Base-by-base conservation (phyloP, 371 early-diverging fungal species). In the Phascolomyces articulosus region DNA sequence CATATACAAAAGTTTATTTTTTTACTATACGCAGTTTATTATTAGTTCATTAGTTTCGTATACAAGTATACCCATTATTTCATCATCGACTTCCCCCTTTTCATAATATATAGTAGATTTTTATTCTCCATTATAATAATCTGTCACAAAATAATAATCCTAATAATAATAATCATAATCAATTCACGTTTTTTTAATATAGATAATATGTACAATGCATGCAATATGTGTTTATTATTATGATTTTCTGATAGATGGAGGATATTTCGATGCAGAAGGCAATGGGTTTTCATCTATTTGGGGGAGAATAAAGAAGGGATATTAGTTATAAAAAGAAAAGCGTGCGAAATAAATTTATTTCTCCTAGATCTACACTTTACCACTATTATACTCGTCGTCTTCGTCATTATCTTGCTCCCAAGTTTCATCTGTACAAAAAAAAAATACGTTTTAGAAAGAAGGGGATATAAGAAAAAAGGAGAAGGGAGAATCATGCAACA, bases 231-330 rank as follows among this genome's bases (percentile, higher is more conserved):
- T 44, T 44, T 44, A 13, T 51, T 11, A 24, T 24, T 20, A 24
- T 51, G 20, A 51, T 66, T 80, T 76, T 16, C 62, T 64, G 47
- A 64, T 49, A 9, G 82, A 78, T 13, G 82, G 75, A 40, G 79
- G 82, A 67, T 70, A 82, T 65, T 73, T 74, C 18, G 77, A 77
- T 8, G 77, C 72, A 56, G 69, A 66, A 16, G 72, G 72, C 49
- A 80, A 59, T 10, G 77, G 77, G 55, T 75, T 80, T 51, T 68
- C 67, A 21, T 68, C 67, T 60, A 41, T 34, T 34, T 34, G 0
- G 11, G 11, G 34, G 11, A 9, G n/a, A 7, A 40, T 29, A 28
- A 31, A 40, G 20, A 47, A 47, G 13, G 18, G 4, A 20, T 18
- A 47, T 47, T 38, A 38, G 38, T 13, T 6, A 9, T 38, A 6